A percentile compares a stretch with the other conserved stretches of the same genome.
Evolutionary conservation across 1,284 basidiomycete genomes (phyloP).

Genomic region (Jaminaea rosea): DNA sequence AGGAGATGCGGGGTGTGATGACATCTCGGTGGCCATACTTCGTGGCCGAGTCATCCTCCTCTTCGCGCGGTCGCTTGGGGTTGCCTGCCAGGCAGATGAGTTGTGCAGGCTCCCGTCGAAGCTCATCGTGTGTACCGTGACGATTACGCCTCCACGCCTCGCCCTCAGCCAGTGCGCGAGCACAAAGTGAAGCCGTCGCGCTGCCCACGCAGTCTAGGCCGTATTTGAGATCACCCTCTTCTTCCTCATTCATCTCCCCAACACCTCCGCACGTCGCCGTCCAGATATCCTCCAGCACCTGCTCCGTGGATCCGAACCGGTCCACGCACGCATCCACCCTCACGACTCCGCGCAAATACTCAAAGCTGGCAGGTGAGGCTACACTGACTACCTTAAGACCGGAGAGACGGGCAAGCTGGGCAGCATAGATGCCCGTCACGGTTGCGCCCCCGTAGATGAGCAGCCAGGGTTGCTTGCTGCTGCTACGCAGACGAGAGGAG

Average conservation of each 20-base stretch:
- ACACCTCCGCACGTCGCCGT: too few relatives aligned
- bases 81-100: constrained; percentile 33
- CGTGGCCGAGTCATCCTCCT: not conserved
- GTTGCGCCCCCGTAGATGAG: constrained; percentile 36
- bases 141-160: too few relatives aligned
- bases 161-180: constrained; percentile 5
- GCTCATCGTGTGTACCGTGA: too few relatives aligned
- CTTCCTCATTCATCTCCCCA: constrained; percentile 3
- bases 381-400: constrained; percentile 18
- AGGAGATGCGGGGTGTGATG: constrained; percentile 30
- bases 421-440: constrained; percentile 32
- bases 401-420: constrained; percentile 23
- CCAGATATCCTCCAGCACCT: constrained; percentile 18
- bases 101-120: too few relatives aligned
- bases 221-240: constrained; percentile 10
- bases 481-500: not conserved
- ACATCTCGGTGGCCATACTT: constrained; percentile 1
- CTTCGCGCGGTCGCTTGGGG: constrained; percentile 12
- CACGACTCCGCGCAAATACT: constrained; percentile 13
- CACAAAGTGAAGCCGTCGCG: constrained; percentile 20
- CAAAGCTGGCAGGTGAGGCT: constrained; percentile 28
- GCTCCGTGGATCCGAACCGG: constrained; percentile 8
- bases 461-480: constrained; percentile 11
- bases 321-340: constrained; percentile 27
- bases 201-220: constrained; percentile 33